phyloP scores from a whole-genome alignment of 2,329 filamentous ascomycete species.

The Dothideomycetidae sp. region DNA sequence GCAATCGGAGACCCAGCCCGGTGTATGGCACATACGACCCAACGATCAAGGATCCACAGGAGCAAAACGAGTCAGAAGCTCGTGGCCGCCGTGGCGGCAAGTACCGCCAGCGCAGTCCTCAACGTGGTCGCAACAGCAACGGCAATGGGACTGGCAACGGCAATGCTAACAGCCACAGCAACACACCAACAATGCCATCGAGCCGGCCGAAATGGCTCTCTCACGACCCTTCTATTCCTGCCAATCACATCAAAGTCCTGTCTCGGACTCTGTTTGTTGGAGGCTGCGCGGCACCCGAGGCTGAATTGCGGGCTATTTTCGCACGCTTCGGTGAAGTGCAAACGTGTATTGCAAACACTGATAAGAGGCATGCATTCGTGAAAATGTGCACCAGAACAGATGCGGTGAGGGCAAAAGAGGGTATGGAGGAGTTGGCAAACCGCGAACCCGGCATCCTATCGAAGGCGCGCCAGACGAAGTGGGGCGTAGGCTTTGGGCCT shows the following conservation, averaged over 20 bases:
- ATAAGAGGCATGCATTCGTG: slow-evolving; percentile 96
- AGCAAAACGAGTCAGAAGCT: slow-evolving; percentile 11
- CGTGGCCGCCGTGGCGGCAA: slow-evolving; percentile 42
- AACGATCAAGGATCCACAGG: background rate
- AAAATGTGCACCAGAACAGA: slow-evolving; percentile 91
- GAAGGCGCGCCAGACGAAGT: slow-evolving; percentile 59
- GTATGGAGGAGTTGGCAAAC: slow-evolving; percentile 85
- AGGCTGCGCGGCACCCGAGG: slow-evolving; percentile 67
- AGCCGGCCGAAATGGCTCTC: slow-evolving; percentile 54
- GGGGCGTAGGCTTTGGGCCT: slow-evolving; percentile 94
- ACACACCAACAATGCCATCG: slow-evolving; percentile 31
- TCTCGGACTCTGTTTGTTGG: slow-evolving; percentile 95
- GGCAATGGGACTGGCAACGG: slow-evolving; percentile 34
- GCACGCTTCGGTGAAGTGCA: slow-evolving; percentile 73
- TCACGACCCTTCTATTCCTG: slow-evolving; percentile 58
- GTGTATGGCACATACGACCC: slow-evolving; percentile 61
- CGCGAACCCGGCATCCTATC: slow-evolving; percentile 58
- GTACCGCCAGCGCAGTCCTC: slow-evolving; percentile 76
- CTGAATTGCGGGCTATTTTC: slow-evolving; percentile 70
- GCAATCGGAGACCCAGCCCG: slow-evolving; percentile 50
- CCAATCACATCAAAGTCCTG: slow-evolving; percentile 74
- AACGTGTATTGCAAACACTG: slow-evolving; percentile 94
- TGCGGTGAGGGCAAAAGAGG: slow-evolving; percentile 68
- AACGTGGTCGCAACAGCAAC: slow-evolving; percentile 51
- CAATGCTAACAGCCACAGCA: slow-evolving; percentile 47